These are phyloP conservation scores for Pseudocercospora crystallina DNA, from an alignment of 2,329 filamentous ascomycete genomes.

Conservation along the genomic window DNA sequence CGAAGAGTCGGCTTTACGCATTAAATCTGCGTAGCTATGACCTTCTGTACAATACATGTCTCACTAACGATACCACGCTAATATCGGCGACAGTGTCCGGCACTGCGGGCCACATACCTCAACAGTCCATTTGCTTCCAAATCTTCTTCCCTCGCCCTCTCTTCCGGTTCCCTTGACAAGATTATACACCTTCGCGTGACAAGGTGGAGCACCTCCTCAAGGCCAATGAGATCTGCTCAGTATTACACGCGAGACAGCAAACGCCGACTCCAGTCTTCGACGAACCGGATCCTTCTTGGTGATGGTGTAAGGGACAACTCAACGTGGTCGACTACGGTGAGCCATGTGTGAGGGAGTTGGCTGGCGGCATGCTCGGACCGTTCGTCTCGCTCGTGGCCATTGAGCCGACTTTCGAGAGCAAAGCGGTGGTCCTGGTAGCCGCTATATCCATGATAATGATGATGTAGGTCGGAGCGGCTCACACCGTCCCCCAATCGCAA, in stretches of 20 bases:
- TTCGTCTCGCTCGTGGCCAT: too few relatives aligned
- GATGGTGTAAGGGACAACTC: slow-evolving; percentile 8
- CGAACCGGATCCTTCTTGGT: slow-evolving; percentile 9
- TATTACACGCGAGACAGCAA: slow-evolving; percentile 54
- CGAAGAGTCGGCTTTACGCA: slow-evolving; percentile 37
- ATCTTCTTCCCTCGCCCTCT: background rate
- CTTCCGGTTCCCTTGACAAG: background rate
- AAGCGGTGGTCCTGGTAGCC: too few relatives aligned
- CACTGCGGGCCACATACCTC: too few relatives aligned
- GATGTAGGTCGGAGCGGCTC: too few relatives aligned
- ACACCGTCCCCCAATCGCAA: too few relatives aligned
- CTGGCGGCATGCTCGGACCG: background rate
- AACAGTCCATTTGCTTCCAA: background rate
- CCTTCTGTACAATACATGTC: slow-evolving; percentile 6
- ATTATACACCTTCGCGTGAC: slow-evolving; percentile 40
- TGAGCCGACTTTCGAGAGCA: too few relatives aligned
- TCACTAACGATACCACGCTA: slow-evolving; percentile 11
- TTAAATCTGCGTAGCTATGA: slow-evolving; percentile 6
- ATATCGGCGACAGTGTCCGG: background rate
- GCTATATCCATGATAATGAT: too few relatives aligned
- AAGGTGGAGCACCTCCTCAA: slow-evolving; percentile 55
- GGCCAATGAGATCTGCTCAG: slow-evolving; percentile 55
- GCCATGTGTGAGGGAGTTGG: background rate
- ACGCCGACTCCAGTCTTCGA: slow-evolving; percentile 1
- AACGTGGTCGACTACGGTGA: slow-evolving; percentile 1